Base-by-base conservation (phyloP, 2,329 filamentous ascomycete species). In the Aspergillus versicolor region DNA sequence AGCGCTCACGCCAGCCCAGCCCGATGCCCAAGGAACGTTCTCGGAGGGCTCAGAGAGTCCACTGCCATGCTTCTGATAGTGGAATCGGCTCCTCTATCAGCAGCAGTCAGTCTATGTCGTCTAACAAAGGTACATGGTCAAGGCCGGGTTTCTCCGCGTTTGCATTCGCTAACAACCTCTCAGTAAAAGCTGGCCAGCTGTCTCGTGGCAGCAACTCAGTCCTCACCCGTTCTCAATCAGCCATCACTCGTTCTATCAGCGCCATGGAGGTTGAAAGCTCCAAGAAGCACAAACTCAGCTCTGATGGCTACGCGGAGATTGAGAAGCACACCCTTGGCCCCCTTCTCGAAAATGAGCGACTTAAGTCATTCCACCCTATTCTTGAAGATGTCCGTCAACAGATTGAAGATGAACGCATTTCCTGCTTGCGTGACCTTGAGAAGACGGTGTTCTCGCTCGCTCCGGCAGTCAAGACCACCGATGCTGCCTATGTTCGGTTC, bases 361-460 rank as follows among this genome's bases (percentile, higher is more conserved):
- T 95, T 60, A 90, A 91, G 73, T 86, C 89, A 48, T 96, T 96
- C 73, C 88, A 91, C 71, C 81, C 88, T 48, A 84, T 96, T 66
- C 83, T 96, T 62, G 82, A 88, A 65, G 88, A 90, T 73, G 86
- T 92, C 63, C 91, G 91, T 47, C 82, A 84, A 73, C 88, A 88
- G 70, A 94, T 96, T 72, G 85, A 86, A 69, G 85, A 87, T 70
- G 92, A 91, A 75, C 87, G 94, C 68, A 94, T 97, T 69, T 87
- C 90, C 73, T 96, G 90, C 78, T 85, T 97, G 54, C 87, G 93
- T 74, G 93, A 97, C 76, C 83, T 97, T 49, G 93, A 97, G 77
- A 96, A 96, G 84, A 93, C 89, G 9, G 81, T 97, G 60, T 85
- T 97, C 69, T 92, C 92, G 76, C 86, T 92, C 74, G 91, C 92